Evolutionary conservation across 129 eudicot species (phyloP), one percentile per base, ranked within the genome.

Genomic region (Oenanthe sinensis): DNA sequence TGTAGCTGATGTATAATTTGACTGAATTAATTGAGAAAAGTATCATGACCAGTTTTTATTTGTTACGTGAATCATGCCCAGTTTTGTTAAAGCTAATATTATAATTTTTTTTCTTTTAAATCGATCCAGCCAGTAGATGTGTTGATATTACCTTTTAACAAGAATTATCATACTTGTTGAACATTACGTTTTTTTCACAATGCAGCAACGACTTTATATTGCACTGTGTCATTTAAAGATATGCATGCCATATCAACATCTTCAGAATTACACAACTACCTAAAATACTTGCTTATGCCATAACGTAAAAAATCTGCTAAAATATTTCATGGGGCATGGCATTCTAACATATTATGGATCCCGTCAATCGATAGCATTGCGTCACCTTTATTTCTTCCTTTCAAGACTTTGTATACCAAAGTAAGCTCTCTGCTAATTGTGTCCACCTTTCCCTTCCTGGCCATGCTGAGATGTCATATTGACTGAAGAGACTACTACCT

Each of bases 1-100:
- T 76, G 83, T 46, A 30, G 54, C 39, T 43, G 79, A 63, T 60
- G 40, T 20, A 40, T 46, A 30, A 65, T 19, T 81, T 72, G 26
- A 79, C 36, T 22, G 13, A 45, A 47, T 54, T 73, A 75, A 30
- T 63, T 20, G 48, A 40, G n/a, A 46, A 52, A 77, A 50, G 65
- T 22, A 58, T 62, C 76, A 36, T 42, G 43, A 73, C 74, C 65
- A 54, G 43, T 48, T 55, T 33, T 33, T 33, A 33, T 33, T 33
- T 33, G 36, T 33, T 33, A 33, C 36, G 36, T 33, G 36, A 33
- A 33, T 33, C 36, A 33, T 33, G 36, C 36, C 36, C 60, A 67
- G 48, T 49, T 60, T 76, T 75, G 69, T 42, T 22, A 22, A 47
- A 58, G 65, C 28, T 58, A 58, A 22, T 58, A 33, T 2, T 58